Evolutionary conservation across 176 grass and related monocot genomes (phyloP), one percentile per base, ranked within the genome.

Genomic region (Pontederia crassipes): DNA sequence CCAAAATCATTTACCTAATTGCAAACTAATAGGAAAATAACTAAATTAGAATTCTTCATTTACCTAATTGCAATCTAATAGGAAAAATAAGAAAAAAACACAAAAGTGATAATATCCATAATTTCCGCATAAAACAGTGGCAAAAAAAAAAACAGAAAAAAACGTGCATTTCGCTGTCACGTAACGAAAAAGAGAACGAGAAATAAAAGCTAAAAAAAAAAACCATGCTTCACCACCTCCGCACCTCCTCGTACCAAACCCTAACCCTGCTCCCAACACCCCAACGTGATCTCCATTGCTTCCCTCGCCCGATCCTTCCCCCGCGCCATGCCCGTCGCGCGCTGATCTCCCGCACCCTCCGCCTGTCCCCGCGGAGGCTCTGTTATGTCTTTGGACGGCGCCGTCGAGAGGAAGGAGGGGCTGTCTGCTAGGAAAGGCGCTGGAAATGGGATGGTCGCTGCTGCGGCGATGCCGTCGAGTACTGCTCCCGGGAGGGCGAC

Each of bases 301-400:
- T 40, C 32, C 32, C 32, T 7, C 32, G 6, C 32, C 32, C 32
- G 32, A 14, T 50, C 28, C 11, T 50, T 8, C 0, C 18, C 62
- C 46, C 20, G 9, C 10, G 11, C 32, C 11, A 65, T 65, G 62
- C 11, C 11, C 47, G 11, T 10, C 47, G 4, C 7, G 47, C 48
- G 28, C 15, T 65, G 62, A 65, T 65, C 62, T 12, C 10, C 47
- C 9, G 49, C 47, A 51, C 46, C 17, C 62, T 50, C 62, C 47
- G 46, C 47, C 62, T 16, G 62, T 27, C 20, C 4, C 15, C 45
- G 32, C 8, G 59, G 20, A 55, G 48, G 56, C 29, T 48, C 65
- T 52, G 48, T 63, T 20, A 89, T 89, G 86, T 80, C 81, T 48
- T 64, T 82, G 18, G 81, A 89, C 29, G 81, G 75, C 17, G 59